These are phyloP conservation scores for Colletotrichum falcatum DNA, from an alignment of 2,329 filamentous ascomycete genomes.

Conservation along the genomic window DNA sequence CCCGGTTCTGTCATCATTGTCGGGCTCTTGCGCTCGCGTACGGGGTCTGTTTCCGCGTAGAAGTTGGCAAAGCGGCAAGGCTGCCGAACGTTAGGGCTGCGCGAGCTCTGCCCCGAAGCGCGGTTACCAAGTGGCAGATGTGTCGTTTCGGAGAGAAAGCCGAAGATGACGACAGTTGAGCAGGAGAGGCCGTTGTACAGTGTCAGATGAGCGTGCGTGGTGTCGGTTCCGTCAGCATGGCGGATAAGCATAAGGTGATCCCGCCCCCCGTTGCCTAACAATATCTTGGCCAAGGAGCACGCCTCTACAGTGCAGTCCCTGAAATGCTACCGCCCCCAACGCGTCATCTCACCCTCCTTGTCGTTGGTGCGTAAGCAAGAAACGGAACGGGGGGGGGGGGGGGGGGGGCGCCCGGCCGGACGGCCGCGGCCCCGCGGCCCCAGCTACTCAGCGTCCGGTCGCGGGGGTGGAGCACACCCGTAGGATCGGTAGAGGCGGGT, in stretches of 20 bases:
- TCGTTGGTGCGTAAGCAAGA: not conserved
- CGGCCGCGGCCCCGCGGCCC: not conserved
- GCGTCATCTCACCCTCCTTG: not conserved
- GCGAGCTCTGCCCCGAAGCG: not conserved
- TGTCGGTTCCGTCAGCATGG: constrained; percentile 27
- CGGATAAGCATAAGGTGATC: constrained; percentile 1
- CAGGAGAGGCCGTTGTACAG: constrained; percentile 3
- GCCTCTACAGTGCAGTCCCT: not conserved
- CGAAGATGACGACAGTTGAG: not conserved
- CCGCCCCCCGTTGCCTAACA: not conserved
- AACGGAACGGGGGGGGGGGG: not conserved
- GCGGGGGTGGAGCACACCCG: not conserved
- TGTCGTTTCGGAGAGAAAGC: not conserved
- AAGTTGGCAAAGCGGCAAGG: not conserved
- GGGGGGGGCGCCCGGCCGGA: not conserved
- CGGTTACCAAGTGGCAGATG: not conserved
- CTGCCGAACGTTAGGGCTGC: not conserved
- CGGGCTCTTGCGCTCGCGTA: not conserved
- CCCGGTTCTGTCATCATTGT: constrained; percentile 9
- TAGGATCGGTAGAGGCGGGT: not conserved
- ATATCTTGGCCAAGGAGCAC: not conserved
- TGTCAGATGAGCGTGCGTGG: not conserved
- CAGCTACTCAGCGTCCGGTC: too few species aligned
- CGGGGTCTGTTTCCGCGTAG: not conserved
- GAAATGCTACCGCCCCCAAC: not conserved